phyloP scores from a whole-genome alignment of 768 basidiomycete genomes.

The Clavaria fumosa region DNA sequence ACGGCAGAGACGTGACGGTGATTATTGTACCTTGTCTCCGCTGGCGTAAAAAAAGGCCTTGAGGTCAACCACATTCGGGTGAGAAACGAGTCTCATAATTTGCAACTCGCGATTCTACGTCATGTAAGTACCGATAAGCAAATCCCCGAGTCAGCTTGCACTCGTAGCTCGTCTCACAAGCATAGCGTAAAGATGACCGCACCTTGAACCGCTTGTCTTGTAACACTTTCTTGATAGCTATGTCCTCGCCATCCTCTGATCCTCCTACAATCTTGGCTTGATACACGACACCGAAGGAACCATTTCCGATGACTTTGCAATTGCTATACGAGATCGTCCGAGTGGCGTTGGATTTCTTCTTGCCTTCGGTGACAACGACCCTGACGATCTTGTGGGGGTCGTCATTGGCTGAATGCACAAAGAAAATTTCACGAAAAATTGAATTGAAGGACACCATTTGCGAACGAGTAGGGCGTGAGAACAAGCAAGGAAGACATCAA shows the following conservation, averaged over 20 bases:
- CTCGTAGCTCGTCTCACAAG: no score
- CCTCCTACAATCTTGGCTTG: slow-evolving; percentile 74
- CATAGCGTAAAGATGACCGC: slow-evolving; percentile 12
- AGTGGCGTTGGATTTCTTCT: slow-evolving; percentile 76
- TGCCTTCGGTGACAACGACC: slow-evolving; percentile 91
- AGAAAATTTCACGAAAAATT: slow-evolving; percentile 16
- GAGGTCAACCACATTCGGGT: slow-evolving; percentile 97
- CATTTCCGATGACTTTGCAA: slow-evolving; percentile 97
- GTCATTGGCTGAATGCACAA: slow-evolving; percentile 50
- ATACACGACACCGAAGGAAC: slow-evolving; percentile 98
- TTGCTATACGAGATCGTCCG: slow-evolving; percentile 87
- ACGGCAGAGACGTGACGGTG: no score
- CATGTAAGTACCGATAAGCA: slow-evolving; percentile 3
- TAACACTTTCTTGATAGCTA: slow-evolving; percentile 99
- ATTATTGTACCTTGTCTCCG: slow-evolving; percentile 98
- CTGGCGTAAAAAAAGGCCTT: slow-evolving; percentile 98
- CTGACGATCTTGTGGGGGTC: slow-evolving; percentile 95
- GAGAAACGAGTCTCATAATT: slow-evolving; percentile 93
- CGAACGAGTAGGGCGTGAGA: slow-evolving; percentile 8
- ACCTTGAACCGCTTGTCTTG: slow-evolving; percentile 99
- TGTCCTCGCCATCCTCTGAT: slow-evolving; percentile 59
- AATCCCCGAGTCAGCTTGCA: background rate
- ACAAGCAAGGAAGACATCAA: slow-evolving; percentile 3
- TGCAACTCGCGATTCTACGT: slow-evolving; percentile 93
- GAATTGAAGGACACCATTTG: slow-evolving; percentile 8